A percentile compares a stretch with the other conserved stretches of the same genome.
Conservation (phyloP, 768 basidiomycete genomes). For the Lepiota venenata region DNA sequence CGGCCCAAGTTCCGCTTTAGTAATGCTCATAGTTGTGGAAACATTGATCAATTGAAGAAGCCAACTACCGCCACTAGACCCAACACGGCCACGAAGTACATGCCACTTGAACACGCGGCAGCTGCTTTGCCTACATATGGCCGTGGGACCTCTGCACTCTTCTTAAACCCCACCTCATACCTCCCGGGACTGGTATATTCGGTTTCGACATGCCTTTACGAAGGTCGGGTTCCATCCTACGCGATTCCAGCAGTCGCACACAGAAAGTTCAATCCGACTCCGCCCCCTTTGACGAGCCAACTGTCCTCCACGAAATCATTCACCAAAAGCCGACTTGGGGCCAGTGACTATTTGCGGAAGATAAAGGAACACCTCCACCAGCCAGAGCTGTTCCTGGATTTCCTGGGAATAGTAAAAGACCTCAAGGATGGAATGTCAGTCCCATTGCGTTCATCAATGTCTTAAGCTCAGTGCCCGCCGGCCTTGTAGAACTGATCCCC, state of each 20-base stretch:
- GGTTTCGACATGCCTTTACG: neutral
- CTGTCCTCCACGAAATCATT: neutral
- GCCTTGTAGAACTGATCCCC: neutral
- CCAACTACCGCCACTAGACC: neutral
- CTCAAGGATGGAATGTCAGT: neutral
- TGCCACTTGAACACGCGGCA: conserved; percentile 1
- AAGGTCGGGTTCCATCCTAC: neutral
- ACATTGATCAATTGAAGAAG: neutral
- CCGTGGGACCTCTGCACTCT: neutral
- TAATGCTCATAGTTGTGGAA: too few relatives aligned
- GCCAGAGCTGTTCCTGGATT: neutral
- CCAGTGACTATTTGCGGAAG: conserved; percentile 3
- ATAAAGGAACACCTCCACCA: neutral
- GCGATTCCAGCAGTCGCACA: neutral
- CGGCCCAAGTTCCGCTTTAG: too few relatives aligned
- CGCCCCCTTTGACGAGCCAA: neutral
- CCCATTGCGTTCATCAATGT: neutral
- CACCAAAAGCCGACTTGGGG: neutral
- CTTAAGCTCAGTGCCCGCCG: neutral
- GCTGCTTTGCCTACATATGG: neutral
- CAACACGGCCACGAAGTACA: conserved; percentile 2
- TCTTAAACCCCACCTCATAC: neutral
- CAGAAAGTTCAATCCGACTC: neutral
- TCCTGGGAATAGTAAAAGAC: neutral
- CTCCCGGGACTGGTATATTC: neutral